A percentile compares a stretch with the other conserved stretches of the same genome.
These are phyloP conservation scores for Metrosideros polymorpha DNA, from an alignment of 441 rosid species.

Conservation along the genomic window DNA sequence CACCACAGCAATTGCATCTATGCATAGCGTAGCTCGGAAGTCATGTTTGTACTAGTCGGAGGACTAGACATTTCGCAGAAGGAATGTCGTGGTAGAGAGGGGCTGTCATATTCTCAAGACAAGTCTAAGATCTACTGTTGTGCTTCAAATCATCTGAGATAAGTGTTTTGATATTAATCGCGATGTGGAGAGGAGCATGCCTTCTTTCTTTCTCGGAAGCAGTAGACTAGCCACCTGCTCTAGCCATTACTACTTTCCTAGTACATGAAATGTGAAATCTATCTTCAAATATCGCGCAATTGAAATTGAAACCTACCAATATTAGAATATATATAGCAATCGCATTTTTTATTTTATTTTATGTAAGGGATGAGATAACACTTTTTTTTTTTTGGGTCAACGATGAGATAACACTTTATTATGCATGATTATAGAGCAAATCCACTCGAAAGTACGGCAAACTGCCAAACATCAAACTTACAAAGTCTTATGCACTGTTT, in stretches of 20 bases:
- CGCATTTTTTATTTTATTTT: no score
- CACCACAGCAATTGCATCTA: no score
- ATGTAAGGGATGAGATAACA: no score
- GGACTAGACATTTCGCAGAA: no score
- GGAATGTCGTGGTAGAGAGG: neutral
- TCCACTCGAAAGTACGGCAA: neutral
- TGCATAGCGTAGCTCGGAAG: no score
- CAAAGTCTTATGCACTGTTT: neutral
- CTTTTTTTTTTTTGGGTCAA: no score
- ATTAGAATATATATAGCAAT: neutral
- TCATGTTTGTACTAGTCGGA: no score
- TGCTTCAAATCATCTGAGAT: neutral
- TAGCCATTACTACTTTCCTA: neutral
- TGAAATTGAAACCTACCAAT: neutral
- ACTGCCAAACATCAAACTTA: neutral
- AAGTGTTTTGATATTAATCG: neutral
- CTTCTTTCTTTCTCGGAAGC: neutral
- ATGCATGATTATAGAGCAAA: neutral
- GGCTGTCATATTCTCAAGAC: neutral
- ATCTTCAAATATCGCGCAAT: neutral
- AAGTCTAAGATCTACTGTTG: neutral
- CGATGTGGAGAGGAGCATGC: neutral
- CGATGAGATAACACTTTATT: neutral
- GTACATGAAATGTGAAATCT: neutral
- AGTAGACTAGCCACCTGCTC: neutral